Conservation (phyloP, 331 rosid genomes). For the Quercus tomentella region DNA sequence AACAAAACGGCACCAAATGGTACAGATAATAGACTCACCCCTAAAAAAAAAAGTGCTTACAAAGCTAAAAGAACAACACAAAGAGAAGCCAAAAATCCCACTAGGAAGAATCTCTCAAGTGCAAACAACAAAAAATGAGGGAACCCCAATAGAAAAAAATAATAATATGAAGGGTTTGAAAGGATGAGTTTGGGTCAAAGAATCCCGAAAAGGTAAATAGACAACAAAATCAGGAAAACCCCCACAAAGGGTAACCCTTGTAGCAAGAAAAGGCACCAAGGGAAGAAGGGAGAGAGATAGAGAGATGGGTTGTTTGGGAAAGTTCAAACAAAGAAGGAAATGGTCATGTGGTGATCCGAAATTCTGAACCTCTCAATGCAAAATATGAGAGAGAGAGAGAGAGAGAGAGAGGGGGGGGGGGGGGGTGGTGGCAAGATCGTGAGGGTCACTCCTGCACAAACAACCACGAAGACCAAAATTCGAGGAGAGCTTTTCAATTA, state of each 20-base stretch:
- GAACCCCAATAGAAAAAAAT: constrained; percentile 13
- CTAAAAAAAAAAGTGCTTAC: neutral
- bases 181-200: constrained; percentile 45
- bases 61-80: constrained; percentile 10
- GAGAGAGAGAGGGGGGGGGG: constrained; percentile 16
- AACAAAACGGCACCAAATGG: constrained; percentile 16
- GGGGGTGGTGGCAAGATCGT: constrained; percentile 51
- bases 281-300: neutral
- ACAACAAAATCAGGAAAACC: constrained; percentile 26
- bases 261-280: constrained; percentile 31
- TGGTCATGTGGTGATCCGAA: constrained; percentile 80
- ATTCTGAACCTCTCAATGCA: constrained; percentile 16
- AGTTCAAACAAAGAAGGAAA: constrained; percentile 30
- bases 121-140: constrained; percentile 27
- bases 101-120: constrained; percentile 42
- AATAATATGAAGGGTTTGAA: neutral
- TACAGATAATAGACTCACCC: constrained; percentile 15
- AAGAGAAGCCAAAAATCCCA: constrained; percentile 34
- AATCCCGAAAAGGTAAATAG: constrained; percentile 44
- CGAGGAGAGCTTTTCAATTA: constrained; percentile 36
- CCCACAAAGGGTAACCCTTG: constrained; percentile 32
- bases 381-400: constrained; percentile 4
- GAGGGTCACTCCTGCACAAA: constrained; percentile 51
- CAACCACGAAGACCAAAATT: constrained; percentile 51
- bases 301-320: constrained; percentile 16